These are phyloP conservation scores for Amanita fuliginea DNA, from an alignment of 768 basidiomycete genomes.

Conservation along the genomic window DNA sequence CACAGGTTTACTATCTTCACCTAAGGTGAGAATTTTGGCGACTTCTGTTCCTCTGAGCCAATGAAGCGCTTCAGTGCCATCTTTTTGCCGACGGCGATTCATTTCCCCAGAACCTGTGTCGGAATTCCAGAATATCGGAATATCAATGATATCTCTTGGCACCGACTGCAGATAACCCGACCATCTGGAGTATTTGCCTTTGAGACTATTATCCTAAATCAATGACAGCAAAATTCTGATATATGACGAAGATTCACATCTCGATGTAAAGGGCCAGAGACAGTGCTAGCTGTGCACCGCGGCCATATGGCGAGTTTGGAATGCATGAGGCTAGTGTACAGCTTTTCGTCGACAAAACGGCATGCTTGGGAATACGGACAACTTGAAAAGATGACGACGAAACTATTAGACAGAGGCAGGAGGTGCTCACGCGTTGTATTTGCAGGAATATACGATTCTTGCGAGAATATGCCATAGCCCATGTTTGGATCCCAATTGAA, in stretches of 20 bases:
- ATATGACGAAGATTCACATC: constrained; percentile 27
- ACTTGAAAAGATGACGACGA: constrained; percentile 25
- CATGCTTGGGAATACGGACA: constrained; percentile 50
- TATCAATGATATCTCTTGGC: constrained; percentile 37
- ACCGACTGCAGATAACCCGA: constrained; percentile 56
- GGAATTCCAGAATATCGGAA: constrained; percentile 50
- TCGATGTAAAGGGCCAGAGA: constrained; percentile 56
- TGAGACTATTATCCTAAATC: constrained; percentile 26
- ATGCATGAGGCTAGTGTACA: constrained; percentile 38
- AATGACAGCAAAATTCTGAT: not conserved
- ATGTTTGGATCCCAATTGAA: constrained; percentile 18
- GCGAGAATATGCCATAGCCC: constrained; percentile 26
- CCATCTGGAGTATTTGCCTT: constrained; percentile 44
- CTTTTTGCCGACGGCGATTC: constrained; percentile 7
- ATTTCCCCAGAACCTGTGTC: constrained; percentile 1
- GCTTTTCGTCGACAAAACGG: constrained; percentile 50
- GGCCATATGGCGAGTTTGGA: constrained; percentile 37
- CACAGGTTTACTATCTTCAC: constrained; percentile 12
- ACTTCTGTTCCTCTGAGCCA: constrained; percentile 37
- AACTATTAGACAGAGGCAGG: constrained; percentile 2
- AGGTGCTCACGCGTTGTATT: constrained; percentile 25
- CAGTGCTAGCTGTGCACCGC: constrained; percentile 48
- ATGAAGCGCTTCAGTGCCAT: constrained; percentile 19
- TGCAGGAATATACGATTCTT: constrained; percentile 19
- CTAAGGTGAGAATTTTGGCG: constrained; percentile 13